A percentile compares a stretch with the other conserved stretches of the same genome.
These are phyloP conservation scores for Colletotrichum liaoningense DNA, from an alignment of 2,329 filamentous ascomycete species.

Conservation along the genomic window DNA sequence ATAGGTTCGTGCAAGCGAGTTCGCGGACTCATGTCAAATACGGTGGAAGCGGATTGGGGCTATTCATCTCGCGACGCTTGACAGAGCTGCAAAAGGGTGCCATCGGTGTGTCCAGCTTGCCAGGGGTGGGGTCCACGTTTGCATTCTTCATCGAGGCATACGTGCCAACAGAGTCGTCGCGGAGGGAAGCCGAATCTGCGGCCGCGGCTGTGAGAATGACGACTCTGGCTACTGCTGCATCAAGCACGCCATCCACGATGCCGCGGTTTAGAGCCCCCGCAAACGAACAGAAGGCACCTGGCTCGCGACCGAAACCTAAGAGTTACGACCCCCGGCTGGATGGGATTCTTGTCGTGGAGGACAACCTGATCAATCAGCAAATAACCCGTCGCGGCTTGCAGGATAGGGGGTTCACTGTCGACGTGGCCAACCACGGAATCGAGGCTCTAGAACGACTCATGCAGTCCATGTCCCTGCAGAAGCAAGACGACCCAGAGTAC, in stretches of 20 bases:
- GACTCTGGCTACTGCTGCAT: not conserved
- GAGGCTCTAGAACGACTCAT: constrained; percentile 64
- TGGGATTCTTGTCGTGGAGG: constrained; percentile 67
- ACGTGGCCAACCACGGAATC: constrained; percentile 67
- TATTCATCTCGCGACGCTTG: constrained; percentile 84
- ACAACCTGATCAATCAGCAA: constrained; percentile 71
- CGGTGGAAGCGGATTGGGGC: constrained; percentile 80
- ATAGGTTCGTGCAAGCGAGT: constrained; percentile 82
- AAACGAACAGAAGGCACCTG: constrained; percentile 23
- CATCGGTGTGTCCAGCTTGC: constrained; percentile 78
- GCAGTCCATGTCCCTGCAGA: constrained; percentile 41
- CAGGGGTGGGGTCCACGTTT: constrained; percentile 79
- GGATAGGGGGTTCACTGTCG: constrained; percentile 60
- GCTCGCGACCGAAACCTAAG: constrained; percentile 18
- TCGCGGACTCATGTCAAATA: constrained; percentile 83
- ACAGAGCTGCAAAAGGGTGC: constrained; percentile 84
- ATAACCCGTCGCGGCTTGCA: constrained; percentile 63
- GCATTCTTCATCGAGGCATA: constrained; percentile 78
- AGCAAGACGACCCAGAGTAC: constrained; percentile 17
- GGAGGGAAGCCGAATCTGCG: constrained; percentile 53
- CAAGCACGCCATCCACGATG: constrained; percentile 18
- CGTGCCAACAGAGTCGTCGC: constrained; percentile 52
- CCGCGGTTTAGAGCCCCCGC: constrained; percentile 6
- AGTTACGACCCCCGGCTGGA: constrained; percentile 44
- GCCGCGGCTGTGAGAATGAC: constrained; percentile 42